phyloP scores from a whole-genome alignment of 139 green algal species.

The Micromonas commoda region DNA sequence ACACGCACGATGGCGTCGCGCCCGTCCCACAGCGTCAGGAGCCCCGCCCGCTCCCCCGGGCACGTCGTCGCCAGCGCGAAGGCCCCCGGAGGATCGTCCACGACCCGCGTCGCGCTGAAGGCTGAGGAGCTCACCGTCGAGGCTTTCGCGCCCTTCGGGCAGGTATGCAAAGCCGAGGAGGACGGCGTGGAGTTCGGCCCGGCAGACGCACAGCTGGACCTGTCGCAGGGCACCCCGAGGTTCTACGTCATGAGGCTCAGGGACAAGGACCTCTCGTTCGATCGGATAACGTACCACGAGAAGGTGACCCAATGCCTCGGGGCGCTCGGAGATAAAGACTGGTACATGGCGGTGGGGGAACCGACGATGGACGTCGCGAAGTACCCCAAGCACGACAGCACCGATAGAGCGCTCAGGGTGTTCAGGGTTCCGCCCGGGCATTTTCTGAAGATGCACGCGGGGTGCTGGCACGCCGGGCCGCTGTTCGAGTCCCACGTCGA shows the following conservation, averaged over 20 bases:
- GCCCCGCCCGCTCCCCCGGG: too few relatives aligned
- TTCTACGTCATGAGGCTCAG: constrained; percentile 36
- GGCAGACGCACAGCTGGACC: constrained; percentile 33
- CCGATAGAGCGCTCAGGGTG: constrained; percentile 44
- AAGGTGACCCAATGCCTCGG: constrained; percentile 38
- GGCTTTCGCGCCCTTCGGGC: constrained; percentile 34
- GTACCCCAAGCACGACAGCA: constrained; percentile 20
- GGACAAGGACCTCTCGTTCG: constrained; percentile 16
- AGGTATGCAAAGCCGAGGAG: constrained; percentile 30
- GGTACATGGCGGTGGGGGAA: constrained; percentile 20
- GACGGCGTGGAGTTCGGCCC: constrained; percentile 28
- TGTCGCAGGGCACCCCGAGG: constrained; percentile 29
- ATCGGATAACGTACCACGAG: constrained; percentile 29
- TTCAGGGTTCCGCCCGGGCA: constrained; percentile 55
- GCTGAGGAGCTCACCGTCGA: constrained; percentile 29
- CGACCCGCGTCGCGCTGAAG: not conserved
- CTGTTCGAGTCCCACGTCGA: constrained; percentile 51
- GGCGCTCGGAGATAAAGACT: constrained; percentile 2
- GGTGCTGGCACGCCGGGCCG: constrained; percentile 70
- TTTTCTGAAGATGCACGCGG: constrained; percentile 70
- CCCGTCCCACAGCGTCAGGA: too few relatives aligned
- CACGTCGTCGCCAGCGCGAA: not conserved
- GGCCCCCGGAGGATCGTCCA: not conserved
- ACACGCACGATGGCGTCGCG: too few relatives aligned
- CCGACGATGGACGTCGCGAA: constrained; percentile 20